Base-by-base conservation (phyloP, 2,329 filamentous ascomycete genomes). In the Drechslerella dactyloides region DNA sequence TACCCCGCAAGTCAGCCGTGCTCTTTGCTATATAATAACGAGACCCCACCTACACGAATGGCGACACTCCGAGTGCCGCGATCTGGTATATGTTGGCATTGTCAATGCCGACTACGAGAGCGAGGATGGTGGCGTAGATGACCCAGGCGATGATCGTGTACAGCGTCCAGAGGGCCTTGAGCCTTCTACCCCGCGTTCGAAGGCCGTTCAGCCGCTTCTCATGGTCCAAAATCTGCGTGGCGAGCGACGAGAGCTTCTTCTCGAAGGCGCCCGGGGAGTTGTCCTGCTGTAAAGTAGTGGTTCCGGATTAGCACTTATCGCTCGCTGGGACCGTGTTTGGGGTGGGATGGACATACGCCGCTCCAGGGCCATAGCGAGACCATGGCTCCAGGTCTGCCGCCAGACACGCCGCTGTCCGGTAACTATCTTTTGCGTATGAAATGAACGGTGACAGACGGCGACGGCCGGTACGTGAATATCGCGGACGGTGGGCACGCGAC, bases 71-170 rank as follows among this genome's bases (percentile, higher is more conserved):
- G 35, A 97, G 82, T 52, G 88, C 89, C 5, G 87, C 87, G 82
- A 92, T 94, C 81, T 97, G 93, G 73, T 85, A 82, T 0, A 87
- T 78, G 2, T 89, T 87, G 84, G 94, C 90, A 75, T 90, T 89
- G 75, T 86, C 84, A 83, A 89, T 91, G 57, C 94, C 94, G 2
- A 96, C 87, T 6, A 97, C 91, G 5, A 99, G 84, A 2, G 89
- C 84, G 50, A 96, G 83, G 59, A 97, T 89, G 27, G 96, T 87
- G 8, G 87, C 85, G 76, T 91, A 93, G 52, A 97, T 86, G 2
- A 97, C 87, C 80, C 97, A 99, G 56, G 89, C 90, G 77, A 99
- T 93, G 63, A 87, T 87, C 1, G 93, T 87, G 79, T 97, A 99
- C 13, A 99, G 85, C 0, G 92, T 96, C 86, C 88, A 92, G 62